A percentile compares a stretch with the other conserved stretches of the same genome.
Conservation (phyloP, 2,329 filamentous ascomycete genomes). For the Colletotrichum gloeosporioides region DNA sequence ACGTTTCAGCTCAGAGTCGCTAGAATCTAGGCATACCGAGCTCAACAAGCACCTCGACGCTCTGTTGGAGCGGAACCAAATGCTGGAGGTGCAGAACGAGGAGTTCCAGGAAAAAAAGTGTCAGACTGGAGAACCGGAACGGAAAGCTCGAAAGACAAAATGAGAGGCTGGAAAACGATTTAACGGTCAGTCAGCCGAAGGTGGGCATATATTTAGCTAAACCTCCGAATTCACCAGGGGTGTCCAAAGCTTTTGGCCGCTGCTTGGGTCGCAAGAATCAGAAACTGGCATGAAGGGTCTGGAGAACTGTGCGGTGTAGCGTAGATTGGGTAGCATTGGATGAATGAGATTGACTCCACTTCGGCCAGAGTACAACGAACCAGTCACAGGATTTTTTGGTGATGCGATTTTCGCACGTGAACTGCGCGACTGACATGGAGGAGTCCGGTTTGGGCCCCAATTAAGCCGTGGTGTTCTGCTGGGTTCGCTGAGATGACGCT, state of each 20-base stretch:
- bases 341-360: neutral
- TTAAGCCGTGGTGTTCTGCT: too few species aligned
- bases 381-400: too few species aligned
- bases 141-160: neutral
- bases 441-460: too few species aligned
- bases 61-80: neutral
- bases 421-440: too few species aligned
- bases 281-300: neutral
- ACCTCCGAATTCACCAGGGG: neutral
- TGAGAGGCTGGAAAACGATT: neutral
- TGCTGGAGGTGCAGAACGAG: neutral
- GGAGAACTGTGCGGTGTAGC: neutral
- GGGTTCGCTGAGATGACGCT: too few species aligned
- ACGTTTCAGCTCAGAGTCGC: neutral
- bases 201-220: neutral
- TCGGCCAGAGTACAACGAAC: too few species aligned
- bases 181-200: neutral
- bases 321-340: neutral
- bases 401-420: too few species aligned
- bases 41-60: neutral
- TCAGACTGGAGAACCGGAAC: neutral
- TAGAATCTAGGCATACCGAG: neutral
- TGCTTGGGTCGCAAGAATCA: neutral
- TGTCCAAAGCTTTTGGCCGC: neutral
- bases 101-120: neutral